These are phyloP conservation scores for Syncephalastrum racemosum DNA, from an alignment of 371 early-diverging fungal species.

Conservation along the genomic window DNA sequence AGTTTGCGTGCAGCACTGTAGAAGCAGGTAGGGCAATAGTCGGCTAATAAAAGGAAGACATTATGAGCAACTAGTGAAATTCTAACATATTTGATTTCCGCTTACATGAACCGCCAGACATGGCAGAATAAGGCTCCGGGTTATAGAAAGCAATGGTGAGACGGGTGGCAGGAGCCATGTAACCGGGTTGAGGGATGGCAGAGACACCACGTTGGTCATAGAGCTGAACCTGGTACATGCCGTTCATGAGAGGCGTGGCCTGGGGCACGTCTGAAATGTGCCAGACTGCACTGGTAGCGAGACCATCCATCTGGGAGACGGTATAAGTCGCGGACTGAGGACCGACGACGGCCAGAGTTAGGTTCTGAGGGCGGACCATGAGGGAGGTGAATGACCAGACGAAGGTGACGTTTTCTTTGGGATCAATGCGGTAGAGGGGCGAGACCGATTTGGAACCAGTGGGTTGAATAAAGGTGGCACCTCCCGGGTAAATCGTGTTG, in stretches of 20 bases:
- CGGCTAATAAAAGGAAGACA: slow-evolving; percentile 22
- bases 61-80: too few species aligned
- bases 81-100: too few species aligned
- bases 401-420: slow-evolving; percentile 47
- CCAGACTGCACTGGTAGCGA: slow-evolving; percentile 46
- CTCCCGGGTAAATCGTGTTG: slow-evolving; percentile 32
- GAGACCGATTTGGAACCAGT: slow-evolving; percentile 41
- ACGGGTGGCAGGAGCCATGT: slow-evolving; percentile 32
- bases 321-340: slow-evolving; percentile 41
- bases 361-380: slow-evolving; percentile 31
- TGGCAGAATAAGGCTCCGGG: slow-evolving; percentile 24
- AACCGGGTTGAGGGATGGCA: slow-evolving; percentile 37
- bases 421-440: slow-evolving; percentile 44
- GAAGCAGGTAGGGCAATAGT: slow-evolving; percentile 43
- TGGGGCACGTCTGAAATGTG: slow-evolving; percentile 34
- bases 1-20: slow-evolving; percentile 34
- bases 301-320: slow-evolving; percentile 33
- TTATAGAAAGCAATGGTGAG: slow-evolving; percentile 45
- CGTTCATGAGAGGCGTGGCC: slow-evolving; percentile 44
- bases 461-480: slow-evolving; percentile 38
- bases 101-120: slow-evolving; percentile 9
- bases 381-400: slow-evolving; percentile 40
- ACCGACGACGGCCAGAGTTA: slow-evolving; percentile 45
- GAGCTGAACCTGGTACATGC: slow-evolving; percentile 41
- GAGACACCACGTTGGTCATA: slow-evolving; percentile 50